phyloP scores from a whole-genome alignment of 352 stramenopile species.

The Pythium phragmitis region DNA sequence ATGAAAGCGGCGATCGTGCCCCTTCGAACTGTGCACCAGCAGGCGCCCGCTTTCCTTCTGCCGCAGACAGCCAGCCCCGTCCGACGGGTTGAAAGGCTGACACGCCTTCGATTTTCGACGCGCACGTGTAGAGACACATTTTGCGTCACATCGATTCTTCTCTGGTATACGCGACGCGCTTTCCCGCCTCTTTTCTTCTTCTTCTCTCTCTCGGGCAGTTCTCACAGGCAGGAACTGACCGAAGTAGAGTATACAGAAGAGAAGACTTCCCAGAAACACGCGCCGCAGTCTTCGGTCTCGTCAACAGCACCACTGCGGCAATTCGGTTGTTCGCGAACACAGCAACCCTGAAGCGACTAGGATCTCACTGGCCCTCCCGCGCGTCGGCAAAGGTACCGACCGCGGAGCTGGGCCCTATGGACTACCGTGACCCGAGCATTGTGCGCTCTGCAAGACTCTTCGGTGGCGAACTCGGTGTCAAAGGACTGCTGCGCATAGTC shows the following conservation, averaged over 20 bases:
- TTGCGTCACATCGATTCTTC: conserved; percentile 2
- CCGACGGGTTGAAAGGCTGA: not conserved
- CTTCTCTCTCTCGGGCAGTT: conserved; percentile 10
- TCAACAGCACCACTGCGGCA: not conserved
- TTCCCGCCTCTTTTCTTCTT: not conserved
- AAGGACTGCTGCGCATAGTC: conserved; percentile 56
- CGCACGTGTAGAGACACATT: conserved; percentile 6
- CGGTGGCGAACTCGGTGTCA: conserved; percentile 59
- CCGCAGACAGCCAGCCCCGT: not conserved
- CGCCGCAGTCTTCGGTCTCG: not conserved
- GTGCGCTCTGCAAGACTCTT: conserved; percentile 35
- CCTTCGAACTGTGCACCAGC: conserved; percentile 21
- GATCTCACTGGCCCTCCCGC: conserved; percentile 15
- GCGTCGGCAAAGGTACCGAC: conserved; percentile 28
- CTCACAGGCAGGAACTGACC: conserved; percentile 19
- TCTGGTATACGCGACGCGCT: conserved; percentile 7
- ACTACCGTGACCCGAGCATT: conserved; percentile 32
- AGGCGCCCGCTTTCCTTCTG: not conserved
- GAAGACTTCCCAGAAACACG: not conserved
- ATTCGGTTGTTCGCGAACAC: not conserved
- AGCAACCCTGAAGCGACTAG: conserved; percentile 23
- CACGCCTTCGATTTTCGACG: conserved; percentile 5
- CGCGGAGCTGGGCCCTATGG: conserved; percentile 27
- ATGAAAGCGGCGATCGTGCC: conserved; percentile 9
- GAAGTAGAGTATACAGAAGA: not conserved